A percentile compares a stretch with the other conserved stretches of the same genome.
phyloP scores from a whole-genome alignment of 805 yeast species.

The Saturnispora sekii region DNA sequence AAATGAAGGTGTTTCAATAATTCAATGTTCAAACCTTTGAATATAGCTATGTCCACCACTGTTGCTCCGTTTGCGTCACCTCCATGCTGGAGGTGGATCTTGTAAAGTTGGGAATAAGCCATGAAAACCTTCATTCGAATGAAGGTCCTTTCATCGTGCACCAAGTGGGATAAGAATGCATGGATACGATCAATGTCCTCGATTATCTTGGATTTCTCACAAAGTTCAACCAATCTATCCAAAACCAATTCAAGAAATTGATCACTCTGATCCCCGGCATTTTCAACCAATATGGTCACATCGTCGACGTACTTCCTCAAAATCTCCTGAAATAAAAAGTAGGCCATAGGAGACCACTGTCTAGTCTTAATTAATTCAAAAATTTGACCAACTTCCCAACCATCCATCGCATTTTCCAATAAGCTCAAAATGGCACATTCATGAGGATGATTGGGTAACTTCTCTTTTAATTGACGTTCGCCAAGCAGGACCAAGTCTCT shows the following conservation, averaged over 20 bases:
- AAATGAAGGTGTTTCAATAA: background rate
- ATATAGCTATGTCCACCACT: conserved; percentile 10
- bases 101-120: conserved; percentile 6
- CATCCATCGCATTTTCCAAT: background rate
- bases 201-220: background rate
- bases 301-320: background rate
- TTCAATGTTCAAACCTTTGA: conserved; percentile 5
- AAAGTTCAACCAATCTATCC: conserved; percentile 1
- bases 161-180: background rate
- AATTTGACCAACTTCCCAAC: background rate
- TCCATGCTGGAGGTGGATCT: conserved; percentile 1
- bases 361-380: background rate
- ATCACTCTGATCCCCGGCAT: background rate
- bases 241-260: conserved; percentile 8
- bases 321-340: conserved; percentile 5
- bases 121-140: conserved; percentile 10
- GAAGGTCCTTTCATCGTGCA: conserved; percentile 3
- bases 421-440: conserved; percentile 1
- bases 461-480: background rate
- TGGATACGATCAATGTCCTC: no score
- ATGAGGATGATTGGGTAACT: background rate
- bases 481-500: background rate
- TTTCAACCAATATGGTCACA: background rate
- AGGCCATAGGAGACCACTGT: conserved; percentile 1
- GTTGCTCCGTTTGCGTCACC: conserved; percentile 7